Evolutionary conservation across 306 rosid genomes (phyloP).

Genomic region (Malus domestica): DNA sequence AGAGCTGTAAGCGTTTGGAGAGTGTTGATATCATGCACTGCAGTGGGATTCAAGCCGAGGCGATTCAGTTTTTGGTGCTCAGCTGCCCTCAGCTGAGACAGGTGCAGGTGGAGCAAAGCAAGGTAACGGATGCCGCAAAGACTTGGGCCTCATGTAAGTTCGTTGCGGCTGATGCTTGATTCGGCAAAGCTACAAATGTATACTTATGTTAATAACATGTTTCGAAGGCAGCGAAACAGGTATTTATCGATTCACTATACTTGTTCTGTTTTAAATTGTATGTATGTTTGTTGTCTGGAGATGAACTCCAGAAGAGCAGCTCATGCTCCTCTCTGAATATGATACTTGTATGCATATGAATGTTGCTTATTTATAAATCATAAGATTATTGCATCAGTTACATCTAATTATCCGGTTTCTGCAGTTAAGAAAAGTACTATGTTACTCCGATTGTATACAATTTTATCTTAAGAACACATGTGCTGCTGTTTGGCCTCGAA

Average conservation of each 20-base stretch:
- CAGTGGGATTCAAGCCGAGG: constrained; percentile 41
- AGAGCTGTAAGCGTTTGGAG: constrained; percentile 55
- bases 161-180: constrained; percentile 38
- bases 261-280: constrained; percentile 1
- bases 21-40: constrained; percentile 60
- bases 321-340: constrained; percentile 4
- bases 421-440: neutral
- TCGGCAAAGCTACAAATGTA: neutral
- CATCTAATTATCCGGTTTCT: neutral
- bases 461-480: neutral
- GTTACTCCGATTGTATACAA: neutral
- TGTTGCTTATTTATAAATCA: neutral
- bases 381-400: neutral
- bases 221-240: constrained; percentile 21
- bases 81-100: constrained; percentile 43
- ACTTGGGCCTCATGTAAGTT: constrained; percentile 45
- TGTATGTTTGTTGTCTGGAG: constrained; percentile 10
- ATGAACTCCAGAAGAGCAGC: neutral
- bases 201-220: constrained; percentile 10
- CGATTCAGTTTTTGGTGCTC: constrained; percentile 42
- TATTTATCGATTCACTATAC: constrained; percentile 1
- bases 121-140: constrained; percentile 53
- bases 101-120: constrained; percentile 57
- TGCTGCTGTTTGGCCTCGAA: neutral
- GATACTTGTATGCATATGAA: neutral